Base-by-base conservation (phyloP, 805 yeast genomes). In the Candida saitoana region DNA sequence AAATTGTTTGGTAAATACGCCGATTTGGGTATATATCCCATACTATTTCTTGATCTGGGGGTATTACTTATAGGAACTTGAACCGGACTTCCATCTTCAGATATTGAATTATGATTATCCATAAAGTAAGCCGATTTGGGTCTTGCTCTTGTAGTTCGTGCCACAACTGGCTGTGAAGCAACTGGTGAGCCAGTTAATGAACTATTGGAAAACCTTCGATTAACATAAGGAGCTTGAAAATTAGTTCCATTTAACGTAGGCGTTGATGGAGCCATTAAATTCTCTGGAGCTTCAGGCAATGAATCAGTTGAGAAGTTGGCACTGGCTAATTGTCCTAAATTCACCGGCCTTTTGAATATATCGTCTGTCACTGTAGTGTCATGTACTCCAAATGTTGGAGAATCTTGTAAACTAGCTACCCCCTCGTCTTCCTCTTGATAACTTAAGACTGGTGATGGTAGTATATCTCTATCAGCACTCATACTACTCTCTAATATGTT, bases 291-390 rank as follows among this genome's bases (percentile, higher is more conserved):
- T 12, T 40, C 52, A 14, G 46, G 46, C 3, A 64, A 36, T 1
- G 70, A 65, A 33, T 66, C 71, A 2, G 68, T 48, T 7, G 71
- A 65, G 49, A 69, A 69, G 49, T 69, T 69, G 36, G 70, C 64
- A 41, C 71, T 65, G 12, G 62, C 60, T 16, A 69, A 51, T 34
- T 50, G 54, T 3, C 57, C 44, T n/a, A 67, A 44, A 48, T 61
- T 65, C 11, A 57, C 49, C n/a, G 42, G 27, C 6, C 22, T 4
- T 36, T n/a, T n/a, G 17, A 24, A 11, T 16, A 24, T 11, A 20
- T 20, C 11, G 14, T 24, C 38, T 14, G 7, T 24, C 32, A 15
- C 9, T 17, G 16, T 22, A 29, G n/a, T 29, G 16, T 29, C 32
- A 11, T 29, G 15, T 14, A 36, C 12, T 3, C 38, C 38, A 24